Evolutionary conservation across 768 basidiomycete species (phyloP), one percentile per base, ranked within the genome.

Genomic region (Naematelia aurantialba): DNA sequence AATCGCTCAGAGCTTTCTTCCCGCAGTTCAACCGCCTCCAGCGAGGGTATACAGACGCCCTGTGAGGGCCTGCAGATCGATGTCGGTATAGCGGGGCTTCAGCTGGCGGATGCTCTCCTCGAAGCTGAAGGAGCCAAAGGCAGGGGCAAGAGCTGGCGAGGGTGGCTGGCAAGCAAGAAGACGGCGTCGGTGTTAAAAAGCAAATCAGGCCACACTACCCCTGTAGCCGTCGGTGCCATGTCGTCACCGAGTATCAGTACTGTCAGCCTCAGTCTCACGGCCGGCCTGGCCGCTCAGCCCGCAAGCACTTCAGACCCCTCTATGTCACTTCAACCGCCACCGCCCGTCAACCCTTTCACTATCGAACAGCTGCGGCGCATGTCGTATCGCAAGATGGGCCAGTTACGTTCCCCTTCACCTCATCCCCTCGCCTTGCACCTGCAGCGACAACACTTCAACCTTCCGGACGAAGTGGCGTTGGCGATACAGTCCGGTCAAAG

Each of bases 401-500:
- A 66, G 22, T 59, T 73, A n/a, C 64, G 65, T 22, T 55, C 50
- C 26, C 68, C 71, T 4, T 73, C 71, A 12, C 68, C 71, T 19
- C 71, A 73, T 49, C 71, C 71, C 29, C 49, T 73, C 0, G 65
- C 67, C 3, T 52, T 65, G 27, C 47, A 61, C 5, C 60, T 73
- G 22, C 52, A 55, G 2, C 58, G 67, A 31, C 71, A 70, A 34
- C 52, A 65, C 49, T 55, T 49, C 30, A 58, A 63, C 30, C 60
- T 72, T 0, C 70, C 70, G 0, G 62, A 69, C 48, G 70, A 72
- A 57, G 63, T 72, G 1, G 67, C 70, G 24, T 58, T 63, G 42
- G 63, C 68, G 2, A 56, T 72, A 30, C 61, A 62, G 52, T 58
- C 68, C 19, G 70, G 66, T 11, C 55, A 63, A 53, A 52, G 62